These are phyloP conservation scores for Plantago major DNA, from an alignment of 257 asterid genomes.

Conservation along the genomic window DNA sequence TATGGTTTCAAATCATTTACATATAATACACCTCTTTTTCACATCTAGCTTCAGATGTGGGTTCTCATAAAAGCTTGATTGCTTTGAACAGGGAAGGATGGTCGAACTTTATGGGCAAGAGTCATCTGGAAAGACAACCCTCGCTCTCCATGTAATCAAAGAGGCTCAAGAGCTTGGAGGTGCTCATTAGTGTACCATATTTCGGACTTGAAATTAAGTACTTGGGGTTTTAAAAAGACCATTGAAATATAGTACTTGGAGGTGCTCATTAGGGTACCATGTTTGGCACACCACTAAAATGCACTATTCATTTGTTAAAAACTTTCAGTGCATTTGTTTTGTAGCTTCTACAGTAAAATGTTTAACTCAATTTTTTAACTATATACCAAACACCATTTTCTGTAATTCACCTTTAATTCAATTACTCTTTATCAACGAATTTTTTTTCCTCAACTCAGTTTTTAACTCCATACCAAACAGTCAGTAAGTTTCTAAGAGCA, in stretches of 20 bases:
- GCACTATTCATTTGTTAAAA: too few species aligned
- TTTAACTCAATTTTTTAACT: too few species aligned
- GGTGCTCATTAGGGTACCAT: too few species aligned
- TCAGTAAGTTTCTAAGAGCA: not conserved
- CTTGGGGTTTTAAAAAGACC: slow-evolving; percentile 3
- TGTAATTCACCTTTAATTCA: too few species aligned
- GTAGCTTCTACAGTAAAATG: too few species aligned
- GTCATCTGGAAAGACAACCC: slow-evolving; percentile 98
- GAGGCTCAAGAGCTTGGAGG: slow-evolving; percentile 99
- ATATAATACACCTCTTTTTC: not conserved
- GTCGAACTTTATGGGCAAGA: slow-evolving; percentile 91
- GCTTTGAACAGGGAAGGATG: slow-evolving; percentile 72
- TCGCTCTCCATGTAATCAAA: slow-evolving; percentile 80
- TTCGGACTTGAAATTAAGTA: slow-evolving; percentile 8
- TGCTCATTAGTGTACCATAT: slow-evolving; percentile 19
- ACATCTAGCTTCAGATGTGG: slow-evolving; percentile 14
- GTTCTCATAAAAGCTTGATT: slow-evolving; percentile 17
- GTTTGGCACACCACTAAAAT: too few species aligned
- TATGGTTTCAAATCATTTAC: slow-evolving; percentile 8
- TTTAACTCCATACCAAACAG: too few species aligned
- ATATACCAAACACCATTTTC: too few species aligned
- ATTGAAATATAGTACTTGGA: too few species aligned
- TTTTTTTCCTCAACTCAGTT: too few species aligned
- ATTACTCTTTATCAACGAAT: too few species aligned
- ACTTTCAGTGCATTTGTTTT: too few species aligned